A percentile compares a stretch with the other conserved stretches of the same genome.
Conservation (phyloP, 208 protist genomes). For the Trypanosoma rangeli region DNA sequence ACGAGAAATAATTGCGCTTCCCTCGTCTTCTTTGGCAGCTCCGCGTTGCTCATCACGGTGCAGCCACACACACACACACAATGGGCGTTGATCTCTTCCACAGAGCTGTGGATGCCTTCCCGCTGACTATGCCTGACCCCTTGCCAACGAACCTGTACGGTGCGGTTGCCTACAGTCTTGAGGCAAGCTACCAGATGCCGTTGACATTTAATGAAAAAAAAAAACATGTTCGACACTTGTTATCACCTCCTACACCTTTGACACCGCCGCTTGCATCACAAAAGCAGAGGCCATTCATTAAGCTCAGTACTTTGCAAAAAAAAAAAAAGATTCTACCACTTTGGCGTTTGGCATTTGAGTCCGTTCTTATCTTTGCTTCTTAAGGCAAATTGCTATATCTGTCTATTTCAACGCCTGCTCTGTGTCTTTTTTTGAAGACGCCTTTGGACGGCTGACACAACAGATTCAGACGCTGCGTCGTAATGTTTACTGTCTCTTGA, state of each 20-base stretch:
- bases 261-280: constrained; percentile 10
- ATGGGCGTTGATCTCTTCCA: constrained; percentile 5
- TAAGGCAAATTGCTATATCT: too few relatives aligned
- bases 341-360: neutral
- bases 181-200: constrained; percentile 7
- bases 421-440: neutral
- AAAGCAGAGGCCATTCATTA: constrained; percentile 7
- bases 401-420: too few relatives aligned
- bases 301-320: constrained; percentile 7
- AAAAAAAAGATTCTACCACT: constrained; percentile 14
- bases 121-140: constrained; percentile 8
- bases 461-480: constrained; percentile 8
- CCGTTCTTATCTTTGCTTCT: too few relatives aligned
- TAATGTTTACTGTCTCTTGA: constrained; percentile 18
- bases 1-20: constrained; percentile 3
- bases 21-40: constrained; percentile 13
- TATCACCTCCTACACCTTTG: constrained; percentile 11
- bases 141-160: constrained; percentile 18
- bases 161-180: constrained; percentile 10
- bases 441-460: constrained; percentile 8
- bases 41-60: constrained; percentile 2
- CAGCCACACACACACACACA: constrained; percentile 14
- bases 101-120: neutral
- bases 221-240: constrained; percentile 4
- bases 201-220: neutral